Evolutionary conservation across 495 filamentous ascomycete species (phyloP), one percentile per base, ranked within the genome.

Genomic region (Lasiosphaeria ovina): DNA sequence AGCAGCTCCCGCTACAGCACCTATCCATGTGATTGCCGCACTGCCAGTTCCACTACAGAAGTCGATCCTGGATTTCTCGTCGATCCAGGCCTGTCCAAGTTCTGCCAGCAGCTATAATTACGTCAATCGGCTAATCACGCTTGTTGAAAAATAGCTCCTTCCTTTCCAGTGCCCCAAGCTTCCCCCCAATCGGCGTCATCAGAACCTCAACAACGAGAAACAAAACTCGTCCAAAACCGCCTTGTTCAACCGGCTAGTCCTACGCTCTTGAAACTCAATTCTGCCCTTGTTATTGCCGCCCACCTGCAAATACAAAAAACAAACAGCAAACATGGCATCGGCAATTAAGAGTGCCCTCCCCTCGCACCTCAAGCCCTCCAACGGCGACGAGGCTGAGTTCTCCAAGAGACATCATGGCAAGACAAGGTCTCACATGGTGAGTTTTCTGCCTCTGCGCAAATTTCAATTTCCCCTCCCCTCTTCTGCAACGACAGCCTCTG

Each of bases 371-470:
- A 90, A 88, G 80, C 78, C 84, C 79, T 52, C 77, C 75, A 68
- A 67, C 60, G 65, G 77, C 64, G 81, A 82, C 62, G 87, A 86
- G 61, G 70, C 66, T 40, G 73, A 81, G 65, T 79, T 81, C 51
- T 70, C 76, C 70, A 79, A 83, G 66, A 90, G 90, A 77, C 92
- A 96, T 71, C 93, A 97, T 76, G 92, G 91, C 67, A 97, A 97
- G 84, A 88, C 91, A 56, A 90, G 93, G 71, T 95, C 91, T 40
- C 92, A 96, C 76, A 90, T 97, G 89, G 93, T 96, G 77, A 87
- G 92, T 91, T 52, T 38, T 51, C 42, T 24, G 32, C 53, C 40
- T 17, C 38, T 52, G 64, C 58, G 12, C 17, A n/a, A 55, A 44
- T 52, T 54, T 35, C 36, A 40, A 42, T 35, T 55, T 48, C 49